Evolutionary conservation across 2,329 filamentous ascomycete genomes (phyloP), one percentile per base, ranked within the genome.

Genomic region (Ceratocystis eucalypticola): DNA sequence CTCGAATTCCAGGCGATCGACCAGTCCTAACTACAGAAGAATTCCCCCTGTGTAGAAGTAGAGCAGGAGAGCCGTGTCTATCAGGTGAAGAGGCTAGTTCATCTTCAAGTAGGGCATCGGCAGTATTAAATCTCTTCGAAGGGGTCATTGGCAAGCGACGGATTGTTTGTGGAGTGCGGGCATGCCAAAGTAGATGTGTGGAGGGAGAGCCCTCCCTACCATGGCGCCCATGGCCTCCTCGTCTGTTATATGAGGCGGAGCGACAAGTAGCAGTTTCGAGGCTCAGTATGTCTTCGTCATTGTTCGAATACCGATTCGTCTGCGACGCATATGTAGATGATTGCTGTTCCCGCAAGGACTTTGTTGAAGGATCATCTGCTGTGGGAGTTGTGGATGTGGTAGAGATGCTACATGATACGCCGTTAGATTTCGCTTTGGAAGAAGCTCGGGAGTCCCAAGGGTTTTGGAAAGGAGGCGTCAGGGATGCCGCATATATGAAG

Each of bases 31-130:
- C 12, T 28, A 45, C 53, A 41, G 66, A 57, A 22, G 62, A 67
- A 22, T 25, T 30, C 4, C 17, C 17, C 8, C n/a, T 53, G 17
- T 45, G 45, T 20, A 64, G 10, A 22, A 62, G 50, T n/a, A 55
- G 61, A 10, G 22, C 44, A 41, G 62, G 55, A 20, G 61, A 28
- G 37, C 20, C 25, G 25, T 59, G 25, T n/a, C 46, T 64, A 30
- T 65, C 62, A 30, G 66, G 62, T 33, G 66, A 65, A 20, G 64
- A 65, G 6, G 66, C 66, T 7, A 68, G 20, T 55, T 68, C 66
- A n/a, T 68, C 66, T 44, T 66, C 66, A 30, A 57, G 48, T 17
- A 65, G 44, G 3, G 64, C 61, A 45, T 65, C 66, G 6, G 46
- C 59, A 41, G 61, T 63, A 50, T 57, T 50, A 20, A 37, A 61